A percentile compares a stretch with the other conserved stretches of the same genome.
phyloP scores from a whole-genome alignment of 2,329 filamentous ascomycete species.

The Claviceps cyperi region DNA sequence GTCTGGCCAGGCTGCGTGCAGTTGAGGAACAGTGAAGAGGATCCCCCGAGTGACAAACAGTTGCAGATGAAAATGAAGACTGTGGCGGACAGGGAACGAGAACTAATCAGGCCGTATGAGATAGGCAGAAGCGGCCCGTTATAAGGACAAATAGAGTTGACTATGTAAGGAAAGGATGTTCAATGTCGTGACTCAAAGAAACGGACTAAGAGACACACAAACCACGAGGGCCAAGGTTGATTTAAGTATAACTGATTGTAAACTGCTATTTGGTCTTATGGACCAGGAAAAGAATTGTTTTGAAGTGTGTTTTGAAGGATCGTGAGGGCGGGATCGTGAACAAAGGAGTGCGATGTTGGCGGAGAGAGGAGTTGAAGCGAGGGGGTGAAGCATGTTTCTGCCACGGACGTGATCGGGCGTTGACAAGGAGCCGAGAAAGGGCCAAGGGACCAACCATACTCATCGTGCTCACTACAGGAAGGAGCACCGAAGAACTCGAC shows the following conservation, averaged over 20 bases:
- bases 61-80: neutral
- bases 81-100: neutral
- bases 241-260: neutral
- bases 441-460: neutral
- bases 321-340: neutral
- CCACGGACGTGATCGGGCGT: neutral
- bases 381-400: neutral
- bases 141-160: neutral
- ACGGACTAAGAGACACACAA: neutral
- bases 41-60: neutral
- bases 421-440: neutral
- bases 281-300: neutral
- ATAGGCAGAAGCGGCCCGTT: neutral
- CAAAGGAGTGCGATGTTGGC: neutral
- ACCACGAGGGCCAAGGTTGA: neutral
- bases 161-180: neutral
- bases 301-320: neutral
- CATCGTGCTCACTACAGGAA: neutral
- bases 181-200: neutral
- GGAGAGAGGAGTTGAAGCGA: neutral
- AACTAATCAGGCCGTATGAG: neutral
- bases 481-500: neutral
- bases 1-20: slow-evolving; percentile 10
- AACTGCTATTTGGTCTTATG: neutral
- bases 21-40: slow-evolving; percentile 7